phyloP scores from a whole-genome alignment of 345 rosid species.

The Eucalyptus cloeziana region DNA sequence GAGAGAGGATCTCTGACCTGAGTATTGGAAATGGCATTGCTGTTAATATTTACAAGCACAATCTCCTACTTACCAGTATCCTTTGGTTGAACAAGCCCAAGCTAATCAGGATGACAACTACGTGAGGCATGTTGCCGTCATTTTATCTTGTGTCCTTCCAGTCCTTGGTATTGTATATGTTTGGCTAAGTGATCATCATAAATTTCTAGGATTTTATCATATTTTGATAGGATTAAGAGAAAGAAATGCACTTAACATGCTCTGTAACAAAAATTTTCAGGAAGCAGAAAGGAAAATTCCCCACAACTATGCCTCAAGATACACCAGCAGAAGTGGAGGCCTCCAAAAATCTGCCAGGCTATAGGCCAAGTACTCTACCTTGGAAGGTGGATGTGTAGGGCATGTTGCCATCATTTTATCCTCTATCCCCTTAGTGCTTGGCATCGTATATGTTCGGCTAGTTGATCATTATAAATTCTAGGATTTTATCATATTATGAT shows the following conservation, averaged over 20 bases:
- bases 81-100: conserved; percentile 76
- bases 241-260: no score
- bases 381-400: conserved; percentile 10
- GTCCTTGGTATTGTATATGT: no score
- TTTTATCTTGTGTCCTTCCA: no score
- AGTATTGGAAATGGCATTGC: conserved; percentile 92
- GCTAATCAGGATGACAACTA: conserved; percentile 87
- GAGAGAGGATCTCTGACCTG: conserved; percentile 69
- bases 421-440: conserved; percentile 66
- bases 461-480: not conserved
- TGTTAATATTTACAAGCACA: conserved; percentile 81
- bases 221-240: no score
- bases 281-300: no score
- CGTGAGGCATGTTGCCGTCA: not conserved
- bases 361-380: no score
- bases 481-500: not conserved
- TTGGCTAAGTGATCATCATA: no score
- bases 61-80: conserved; percentile 94
- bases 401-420: conserved; percentile 39
- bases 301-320: no score
- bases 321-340: no score
- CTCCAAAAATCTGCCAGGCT: no score
- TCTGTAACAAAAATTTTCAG: no score
- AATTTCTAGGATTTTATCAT: no score
- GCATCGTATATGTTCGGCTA: conserved; percentile 95